These are phyloP conservation scores for Aspergillus brasiliensis DNA, from an alignment of 2,329 filamentous ascomycete genomes.

Conservation along the genomic window DNA sequence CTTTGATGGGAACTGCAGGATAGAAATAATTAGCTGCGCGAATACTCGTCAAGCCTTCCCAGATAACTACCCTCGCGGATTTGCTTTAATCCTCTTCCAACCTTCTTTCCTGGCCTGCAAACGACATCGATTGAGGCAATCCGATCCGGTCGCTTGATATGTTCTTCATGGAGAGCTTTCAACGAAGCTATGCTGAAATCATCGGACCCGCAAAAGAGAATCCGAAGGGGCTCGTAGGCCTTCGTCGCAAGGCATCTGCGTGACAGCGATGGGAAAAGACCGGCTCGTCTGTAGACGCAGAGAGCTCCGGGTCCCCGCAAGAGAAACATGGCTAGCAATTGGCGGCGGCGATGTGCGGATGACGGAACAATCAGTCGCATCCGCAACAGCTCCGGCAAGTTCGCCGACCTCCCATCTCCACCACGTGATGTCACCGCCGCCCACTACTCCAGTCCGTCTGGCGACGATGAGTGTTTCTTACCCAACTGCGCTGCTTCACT, in stretches of 20 bases:
- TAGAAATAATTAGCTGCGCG: conserved; percentile 7
- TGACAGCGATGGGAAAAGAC: conserved; percentile 11
- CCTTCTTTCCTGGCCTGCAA: conserved; percentile 75
- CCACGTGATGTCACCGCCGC: conserved; percentile 39
- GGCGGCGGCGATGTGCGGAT: conserved; percentile 6
- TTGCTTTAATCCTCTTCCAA: conserved; percentile 71
- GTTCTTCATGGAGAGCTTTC: conserved; percentile 66
- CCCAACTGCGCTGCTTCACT: conserved; percentile 9
- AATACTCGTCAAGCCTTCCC: not conserved
- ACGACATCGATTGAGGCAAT: conserved; percentile 84
- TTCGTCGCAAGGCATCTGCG: conserved; percentile 34
- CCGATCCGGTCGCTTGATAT: conserved; percentile 52
- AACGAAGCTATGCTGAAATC: conserved; percentile 82
- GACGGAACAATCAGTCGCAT: not conserved
- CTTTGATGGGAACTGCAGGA: conserved; percentile 69
- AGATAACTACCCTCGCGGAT: conserved; percentile 62
- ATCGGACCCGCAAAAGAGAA: conserved; percentile 95
- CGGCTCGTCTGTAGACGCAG: conserved; percentile 25
- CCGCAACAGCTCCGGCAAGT: conserved; percentile 18
- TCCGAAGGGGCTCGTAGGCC: conserved; percentile 64
- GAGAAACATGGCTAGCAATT: conserved; percentile 27
- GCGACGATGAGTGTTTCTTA: conserved; percentile 3
- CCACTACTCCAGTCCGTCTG: conserved; percentile 23
- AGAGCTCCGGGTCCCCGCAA: conserved; percentile 23
- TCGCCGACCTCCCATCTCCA: conserved; percentile 7